Conservation (phyloP, 352 stramenopile genomes). For the Albugo candida region DNA sequence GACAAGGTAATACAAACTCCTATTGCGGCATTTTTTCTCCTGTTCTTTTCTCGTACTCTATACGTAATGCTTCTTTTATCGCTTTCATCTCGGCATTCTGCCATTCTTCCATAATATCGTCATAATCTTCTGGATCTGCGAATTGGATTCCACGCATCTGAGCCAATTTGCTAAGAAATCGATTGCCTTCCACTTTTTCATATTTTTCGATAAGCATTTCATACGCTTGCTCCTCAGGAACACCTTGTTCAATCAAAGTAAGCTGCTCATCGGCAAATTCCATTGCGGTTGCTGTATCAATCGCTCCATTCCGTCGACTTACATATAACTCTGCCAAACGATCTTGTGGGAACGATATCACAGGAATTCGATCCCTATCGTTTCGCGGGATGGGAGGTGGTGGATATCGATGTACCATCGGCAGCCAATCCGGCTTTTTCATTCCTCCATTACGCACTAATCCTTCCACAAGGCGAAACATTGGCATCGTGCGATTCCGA, state of each 20-base stretch:
- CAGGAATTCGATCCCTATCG: slow-evolving; percentile 49
- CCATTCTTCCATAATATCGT: slow-evolving; percentile 68
- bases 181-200: slow-evolving; percentile 56
- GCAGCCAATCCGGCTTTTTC: slow-evolving; percentile 40
- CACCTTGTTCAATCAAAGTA: slow-evolving; percentile 63
- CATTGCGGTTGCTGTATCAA: slow-evolving; percentile 64
- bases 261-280: slow-evolving; percentile 76
- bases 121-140: slow-evolving; percentile 49
- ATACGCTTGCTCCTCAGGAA: slow-evolving; percentile 63
- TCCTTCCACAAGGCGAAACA: slow-evolving; percentile 61
- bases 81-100: slow-evolving; percentile 14
- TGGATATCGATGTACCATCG: slow-evolving; percentile 57
- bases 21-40: neutral
- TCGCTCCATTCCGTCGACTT: slow-evolving; percentile 36
- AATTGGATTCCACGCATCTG: slow-evolving; percentile 64
- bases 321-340: slow-evolving; percentile 68
- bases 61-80: slow-evolving; percentile 1
- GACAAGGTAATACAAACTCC: neutral
- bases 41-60: slow-evolving; percentile 1
- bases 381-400: slow-evolving; percentile 46
- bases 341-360: slow-evolving; percentile 74
- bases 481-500: slow-evolving; percentile 52
- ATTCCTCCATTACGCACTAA: slow-evolving; percentile 65
- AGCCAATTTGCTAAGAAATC: slow-evolving; percentile 69
- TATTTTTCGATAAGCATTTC: slow-evolving; percentile 71